These are phyloP conservation scores for Cynanchum wilfordii DNA, from an alignment of 257 asterid genomes.

Conservation along the genomic window DNA sequence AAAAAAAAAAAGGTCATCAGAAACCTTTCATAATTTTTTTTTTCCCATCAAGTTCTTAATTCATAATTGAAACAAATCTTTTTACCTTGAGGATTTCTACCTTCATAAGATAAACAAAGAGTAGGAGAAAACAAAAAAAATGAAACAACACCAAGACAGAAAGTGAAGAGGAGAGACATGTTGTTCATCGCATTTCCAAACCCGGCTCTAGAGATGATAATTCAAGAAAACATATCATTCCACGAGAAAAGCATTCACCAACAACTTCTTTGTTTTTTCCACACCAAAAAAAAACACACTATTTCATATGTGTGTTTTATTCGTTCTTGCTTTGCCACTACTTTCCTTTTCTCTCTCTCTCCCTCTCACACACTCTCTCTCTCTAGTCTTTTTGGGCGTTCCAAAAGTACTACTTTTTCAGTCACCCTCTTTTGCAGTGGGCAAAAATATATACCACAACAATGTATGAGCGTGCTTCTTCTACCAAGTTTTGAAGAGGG, in stretches of 20 bases:
- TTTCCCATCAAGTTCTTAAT: neutral
- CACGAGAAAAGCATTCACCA: neutral
- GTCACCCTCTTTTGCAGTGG: conserved; percentile 9
- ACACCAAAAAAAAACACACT: neutral
- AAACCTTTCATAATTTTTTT: no score
- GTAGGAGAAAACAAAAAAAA: conserved; percentile 30
- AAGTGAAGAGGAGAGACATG: conserved; percentile 35
- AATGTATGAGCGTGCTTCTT: conserved; percentile 5
- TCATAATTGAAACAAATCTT: neutral
- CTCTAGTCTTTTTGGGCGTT: conserved; percentile 13
- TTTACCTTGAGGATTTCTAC: conserved; percentile 85
- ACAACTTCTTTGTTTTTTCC: neutral
- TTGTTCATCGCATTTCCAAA: conserved; percentile 32
- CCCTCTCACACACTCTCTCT: no score
- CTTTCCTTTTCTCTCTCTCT: neutral
- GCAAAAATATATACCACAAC: conserved; percentile 4
- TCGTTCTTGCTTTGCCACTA: conserved; percentile 5
- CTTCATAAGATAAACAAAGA: conserved; percentile 45
- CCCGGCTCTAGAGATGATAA: conserved; percentile 3
- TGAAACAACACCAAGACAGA: conserved; percentile 18
- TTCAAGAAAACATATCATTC: conserved; percentile 11
- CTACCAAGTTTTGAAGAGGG: no score
- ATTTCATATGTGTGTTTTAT: neutral
- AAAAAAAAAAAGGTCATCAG: neutral
- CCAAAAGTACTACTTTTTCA: conserved; percentile 12